These are phyloP conservation scores for Dianthus caryophyllus DNA, from an alignment of 148 eudicot genomes.

Conservation along the genomic window DNA sequence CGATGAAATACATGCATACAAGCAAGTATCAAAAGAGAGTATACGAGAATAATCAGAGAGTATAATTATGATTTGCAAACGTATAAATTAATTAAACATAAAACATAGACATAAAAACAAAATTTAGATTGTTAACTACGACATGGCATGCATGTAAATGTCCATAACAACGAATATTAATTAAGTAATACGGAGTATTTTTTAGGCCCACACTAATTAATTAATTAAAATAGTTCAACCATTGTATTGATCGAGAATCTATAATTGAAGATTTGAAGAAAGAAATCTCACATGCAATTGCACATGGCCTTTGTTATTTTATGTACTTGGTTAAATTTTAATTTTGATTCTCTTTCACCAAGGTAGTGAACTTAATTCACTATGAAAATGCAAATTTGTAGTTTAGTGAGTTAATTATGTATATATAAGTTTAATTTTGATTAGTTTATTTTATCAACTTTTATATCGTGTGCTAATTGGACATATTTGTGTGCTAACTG, in stretches of 20 bases:
- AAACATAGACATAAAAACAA: not conserved
- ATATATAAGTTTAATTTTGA: no score
- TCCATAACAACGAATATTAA: not conserved
- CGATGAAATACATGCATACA: no score
- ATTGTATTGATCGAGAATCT: constrained; percentile 1
- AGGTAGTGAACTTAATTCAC: no score
- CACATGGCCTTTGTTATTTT: constrained; percentile 23
- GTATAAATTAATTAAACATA: no score
- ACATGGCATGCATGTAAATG: not conserved
- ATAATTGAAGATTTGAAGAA: constrained; percentile 1
- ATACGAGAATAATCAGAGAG: not conserved
- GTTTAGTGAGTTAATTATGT: no score
- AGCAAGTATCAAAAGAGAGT: no score
- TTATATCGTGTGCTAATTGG: no score
- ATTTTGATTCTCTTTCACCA: no score
- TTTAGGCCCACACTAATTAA: constrained; percentile 17
- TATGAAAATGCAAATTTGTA: no score
- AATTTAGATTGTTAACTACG: not conserved
- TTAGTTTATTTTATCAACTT: no score
- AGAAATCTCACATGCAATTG: constrained; percentile 20
- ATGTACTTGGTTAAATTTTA: no score
- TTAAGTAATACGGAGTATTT: not conserved
- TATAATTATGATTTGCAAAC: not conserved
- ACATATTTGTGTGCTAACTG: no score
- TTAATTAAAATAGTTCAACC: constrained; percentile 14